Base-by-base conservation (phyloP, 441 rosid genomes). In the Biscutella laevigata region DNA sequence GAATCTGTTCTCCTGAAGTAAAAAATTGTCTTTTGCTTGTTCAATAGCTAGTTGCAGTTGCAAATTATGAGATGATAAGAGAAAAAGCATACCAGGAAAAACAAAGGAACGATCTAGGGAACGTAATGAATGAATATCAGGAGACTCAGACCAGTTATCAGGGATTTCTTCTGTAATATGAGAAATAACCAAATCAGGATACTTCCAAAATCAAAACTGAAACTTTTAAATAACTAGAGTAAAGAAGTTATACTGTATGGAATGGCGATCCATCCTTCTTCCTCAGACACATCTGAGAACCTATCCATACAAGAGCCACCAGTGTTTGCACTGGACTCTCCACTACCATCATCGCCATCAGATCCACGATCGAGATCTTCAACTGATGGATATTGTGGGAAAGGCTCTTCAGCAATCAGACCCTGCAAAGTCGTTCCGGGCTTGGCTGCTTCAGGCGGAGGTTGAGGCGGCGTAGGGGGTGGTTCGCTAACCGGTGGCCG, bases 211-310 rank as follows among this genome's bases (percentile, higher is more conserved):
- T 38, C 10, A 39, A 38, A 36, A 27, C 6, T 3, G 9, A 1
- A 27, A 35, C 19, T 2, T 26, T 22, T 0, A 17, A 35, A 49
- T 22, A 20, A 1, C 51, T 53, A 43, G 49, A 55, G 26, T 10
- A 49, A 72, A 17, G 40, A n/a, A n/a, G n/a, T 32, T 27, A 16
- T 86, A 92, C 98, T 80, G 38, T 66, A 74, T 7, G 98, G 96
- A 59, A 92, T 82, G 11, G 75, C 74, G 62, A 92, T 82, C 88
- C 91, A 86, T 67, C 96, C 98, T 76, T 92, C 86, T 65, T 85
- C 88, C 33, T 82, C 88, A 12, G 86, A 72, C 15, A 92, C 95
- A 77, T 85, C 87, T 1, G 59, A 72, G 74, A 83, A 85, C 9
- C 71, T 75, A 51, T 77, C 88, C 41, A 59, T 32, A 33, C 40